phyloP scores from a whole-genome alignment of 73 alveolate species.

The Paramecium bursaria region DNA sequence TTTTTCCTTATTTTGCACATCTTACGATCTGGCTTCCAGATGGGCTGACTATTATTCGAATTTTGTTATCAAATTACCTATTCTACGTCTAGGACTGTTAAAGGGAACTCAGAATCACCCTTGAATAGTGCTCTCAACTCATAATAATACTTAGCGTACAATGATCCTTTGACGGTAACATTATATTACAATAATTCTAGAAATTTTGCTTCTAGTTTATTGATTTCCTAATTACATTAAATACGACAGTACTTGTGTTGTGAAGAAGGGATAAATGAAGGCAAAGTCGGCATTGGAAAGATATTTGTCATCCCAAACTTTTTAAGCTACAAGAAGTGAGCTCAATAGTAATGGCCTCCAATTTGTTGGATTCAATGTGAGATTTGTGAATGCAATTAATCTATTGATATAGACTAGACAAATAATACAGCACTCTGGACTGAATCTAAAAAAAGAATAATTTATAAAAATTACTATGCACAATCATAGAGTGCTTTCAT shows the following conservation, averaged over 20 bases:
- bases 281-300: constrained; percentile 97
- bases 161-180: constrained; percentile 92
- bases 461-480: constrained; percentile 78
- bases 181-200: constrained; percentile 92
- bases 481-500: constrained; percentile 98
- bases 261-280: constrained; percentile 98
- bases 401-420: constrained; percentile 96
- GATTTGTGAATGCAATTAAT: constrained; percentile 95
- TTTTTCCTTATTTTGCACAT: constrained; percentile 65
- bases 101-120: constrained; percentile 72
- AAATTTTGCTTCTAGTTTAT: constrained; percentile 94
- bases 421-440: constrained; percentile 97
- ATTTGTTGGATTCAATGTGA: constrained; percentile 95
- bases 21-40: constrained; percentile 69
- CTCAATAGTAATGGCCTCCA: constrained; percentile 98
- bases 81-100: constrained; percentile 59
- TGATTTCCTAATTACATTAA: constrained; percentile 78
- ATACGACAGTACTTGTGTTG: constrained; percentile 68
- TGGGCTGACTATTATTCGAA: neutral
- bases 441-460: constrained; percentile 46
- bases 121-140: constrained; percentile 95
- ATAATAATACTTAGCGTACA: constrained; percentile 97
- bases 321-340: constrained; percentile 95
- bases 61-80: constrained; percentile 23
- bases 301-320: constrained; percentile 98